These are phyloP conservation scores for Purshia tridentata DNA, from an alignment of 306 rosid genomes.

Conservation along the genomic window DNA sequence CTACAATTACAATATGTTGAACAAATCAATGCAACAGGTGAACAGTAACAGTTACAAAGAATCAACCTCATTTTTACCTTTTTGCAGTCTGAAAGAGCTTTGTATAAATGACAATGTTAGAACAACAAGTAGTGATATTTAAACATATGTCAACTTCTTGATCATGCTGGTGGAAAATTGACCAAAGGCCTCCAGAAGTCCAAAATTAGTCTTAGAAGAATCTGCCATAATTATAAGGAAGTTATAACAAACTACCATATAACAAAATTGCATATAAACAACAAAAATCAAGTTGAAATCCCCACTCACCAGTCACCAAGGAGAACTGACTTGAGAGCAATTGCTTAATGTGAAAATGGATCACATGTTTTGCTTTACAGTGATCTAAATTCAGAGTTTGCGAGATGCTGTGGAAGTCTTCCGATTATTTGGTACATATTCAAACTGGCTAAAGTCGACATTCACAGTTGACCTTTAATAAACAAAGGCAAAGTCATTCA, in stretches of 20 bases:
- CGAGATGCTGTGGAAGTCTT: constrained; percentile 33
- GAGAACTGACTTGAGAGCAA: constrained; percentile 14
- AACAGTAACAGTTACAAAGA: constrained; percentile 6
- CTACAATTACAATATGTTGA: neutral
- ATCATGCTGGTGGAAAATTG: constrained; percentile 13
- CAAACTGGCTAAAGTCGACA: constrained; percentile 53
- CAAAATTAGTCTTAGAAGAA: constrained; percentile 9
- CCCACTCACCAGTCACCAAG: constrained; percentile 6
- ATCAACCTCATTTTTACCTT: neutral
- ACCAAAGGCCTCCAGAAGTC: constrained; percentile 26
- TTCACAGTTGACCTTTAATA: constrained; percentile 39
- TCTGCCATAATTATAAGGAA: constrained; percentile 22
- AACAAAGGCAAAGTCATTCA: constrained; percentile 23
- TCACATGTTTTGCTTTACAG: constrained; percentile 18
- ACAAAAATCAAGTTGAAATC: neutral
- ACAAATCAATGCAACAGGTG: neutral
- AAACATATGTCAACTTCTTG: constrained; percentile 17
- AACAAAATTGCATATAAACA: constrained; percentile 1
- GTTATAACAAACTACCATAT: constrained; percentile 1
- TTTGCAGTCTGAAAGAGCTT: neutral
- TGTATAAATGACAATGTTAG: neutral
- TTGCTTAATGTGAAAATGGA: constrained; percentile 22
- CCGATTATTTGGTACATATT: constrained; percentile 45
- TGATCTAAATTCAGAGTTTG: constrained; percentile 25
- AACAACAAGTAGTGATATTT: constrained; percentile 1